Conservation (phyloP, 768 basidiomycete genomes). For the Royoungia palumana region DNA sequence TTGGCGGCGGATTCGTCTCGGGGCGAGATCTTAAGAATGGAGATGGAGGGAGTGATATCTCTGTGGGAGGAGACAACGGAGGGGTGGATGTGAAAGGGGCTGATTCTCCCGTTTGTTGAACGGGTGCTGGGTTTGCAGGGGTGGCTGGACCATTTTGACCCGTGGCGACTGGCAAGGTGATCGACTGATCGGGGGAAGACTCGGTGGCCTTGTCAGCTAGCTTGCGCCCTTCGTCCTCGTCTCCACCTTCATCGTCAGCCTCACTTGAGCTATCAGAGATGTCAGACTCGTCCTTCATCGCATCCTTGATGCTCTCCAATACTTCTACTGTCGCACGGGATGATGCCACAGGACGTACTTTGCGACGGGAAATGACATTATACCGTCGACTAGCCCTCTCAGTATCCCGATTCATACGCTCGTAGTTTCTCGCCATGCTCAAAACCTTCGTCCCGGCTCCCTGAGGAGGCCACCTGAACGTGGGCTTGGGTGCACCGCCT, state of each 20-base stretch:
- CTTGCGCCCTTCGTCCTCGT: constrained; percentile 46
- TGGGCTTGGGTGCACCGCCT: constrained; percentile 40
- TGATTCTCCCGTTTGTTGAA: constrained; percentile 30
- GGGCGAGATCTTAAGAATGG: constrained; percentile 45
- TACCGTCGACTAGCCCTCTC: constrained; percentile 77
- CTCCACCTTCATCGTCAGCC: constrained; percentile 67
- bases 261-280: constrained; percentile 63
- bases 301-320: constrained; percentile 86
- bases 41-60: constrained; percentile 47
- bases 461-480: constrained; percentile 51
- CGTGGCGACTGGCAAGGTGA: constrained; percentile 23
- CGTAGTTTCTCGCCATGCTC: constrained; percentile 87
- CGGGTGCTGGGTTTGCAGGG: constrained; percentile 1
- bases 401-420: constrained; percentile 71
- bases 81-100: constrained; percentile 21
- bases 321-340: constrained; percentile 87
- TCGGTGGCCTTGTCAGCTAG: constrained; percentile 24
- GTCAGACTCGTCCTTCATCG: constrained; percentile 83
- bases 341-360: constrained; percentile 86
- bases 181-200: constrained; percentile 33
- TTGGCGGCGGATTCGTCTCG: constrained; percentile 38
- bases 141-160: constrained; percentile 7
- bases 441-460: constrained; percentile 69
- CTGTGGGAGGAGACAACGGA: constrained; percentile 26
- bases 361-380: constrained; percentile 80